phyloP scores from a whole-genome alignment of 768 basidiomycete genomes.

The Tylopilus subfusipes region DNA sequence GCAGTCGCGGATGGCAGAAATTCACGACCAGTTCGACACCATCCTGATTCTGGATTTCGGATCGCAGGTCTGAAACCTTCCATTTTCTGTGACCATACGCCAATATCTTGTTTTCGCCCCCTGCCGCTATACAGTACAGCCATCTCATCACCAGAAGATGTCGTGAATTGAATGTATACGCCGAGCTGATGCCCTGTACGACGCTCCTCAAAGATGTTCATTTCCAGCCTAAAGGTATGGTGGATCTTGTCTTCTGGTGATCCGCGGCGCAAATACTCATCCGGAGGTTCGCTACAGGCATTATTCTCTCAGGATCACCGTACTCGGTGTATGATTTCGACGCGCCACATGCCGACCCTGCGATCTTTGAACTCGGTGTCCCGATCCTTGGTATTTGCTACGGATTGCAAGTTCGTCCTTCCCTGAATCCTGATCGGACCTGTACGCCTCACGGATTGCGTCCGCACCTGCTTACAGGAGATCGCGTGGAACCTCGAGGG shows the following conservation, averaged over 20 bases:
- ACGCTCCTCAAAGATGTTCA: slow-evolving; percentile 80
- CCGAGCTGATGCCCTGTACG: slow-evolving; percentile 96
- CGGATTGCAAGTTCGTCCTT: slow-evolving; percentile 74
- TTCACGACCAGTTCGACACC: slow-evolving; percentile 94
- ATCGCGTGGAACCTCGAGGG: slow-evolving; percentile 88
- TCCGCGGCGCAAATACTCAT: neutral
- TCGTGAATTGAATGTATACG: slow-evolving; percentile 95
- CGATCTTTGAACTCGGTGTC: slow-evolving; percentile 80
- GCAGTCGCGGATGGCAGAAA: slow-evolving; percentile 88
- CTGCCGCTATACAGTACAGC: slow-evolving; percentile 62
- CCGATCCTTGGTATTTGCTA: slow-evolving; percentile 98
- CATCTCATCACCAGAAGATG: slow-evolving; percentile 97
- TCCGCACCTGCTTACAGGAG: slow-evolving; percentile 65
- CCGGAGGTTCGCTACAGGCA: slow-evolving; percentile 45
- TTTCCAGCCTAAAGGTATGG: slow-evolving; percentile 90
- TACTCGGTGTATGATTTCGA: slow-evolving; percentile 95
- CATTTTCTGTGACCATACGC: slow-evolving; percentile 3
- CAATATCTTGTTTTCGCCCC: slow-evolving; percentile 3
- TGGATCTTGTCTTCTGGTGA: neutral
- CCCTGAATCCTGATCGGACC: neutral
- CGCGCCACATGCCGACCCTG: slow-evolving; percentile 92
- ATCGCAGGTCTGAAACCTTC: slow-evolving; percentile 67
- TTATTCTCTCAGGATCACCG: slow-evolving; percentile 96
- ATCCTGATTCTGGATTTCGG: slow-evolving; percentile 97
- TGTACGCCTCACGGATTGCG: neutral